Evolutionary conservation across 768 basidiomycete species (phyloP).

Genomic region (Suillus alpinus): DNA sequence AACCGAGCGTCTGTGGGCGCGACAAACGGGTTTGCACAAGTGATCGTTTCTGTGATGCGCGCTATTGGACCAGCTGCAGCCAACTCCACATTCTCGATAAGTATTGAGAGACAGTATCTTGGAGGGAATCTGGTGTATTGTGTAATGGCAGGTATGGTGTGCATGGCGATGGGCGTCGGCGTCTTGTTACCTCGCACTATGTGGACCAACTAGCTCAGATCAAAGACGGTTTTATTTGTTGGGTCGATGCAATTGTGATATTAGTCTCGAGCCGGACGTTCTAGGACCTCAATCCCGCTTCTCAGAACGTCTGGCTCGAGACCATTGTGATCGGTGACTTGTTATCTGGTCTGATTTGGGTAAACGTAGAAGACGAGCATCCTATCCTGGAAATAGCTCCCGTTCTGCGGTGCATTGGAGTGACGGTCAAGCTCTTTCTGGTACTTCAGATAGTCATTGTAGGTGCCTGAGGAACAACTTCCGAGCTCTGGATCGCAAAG

Average conservation of each 20-base stretch:
- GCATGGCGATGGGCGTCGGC: conserved; percentile 13
- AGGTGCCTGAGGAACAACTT: too few species aligned
- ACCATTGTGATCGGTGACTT: background rate
- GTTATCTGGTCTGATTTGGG: too few species aligned
- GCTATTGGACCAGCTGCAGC: conserved; percentile 25
- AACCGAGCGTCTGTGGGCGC: conserved; percentile 66
- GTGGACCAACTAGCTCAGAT: background rate
- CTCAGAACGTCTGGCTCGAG: background rate
- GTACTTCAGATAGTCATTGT: too few species aligned
- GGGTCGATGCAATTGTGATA: background rate
- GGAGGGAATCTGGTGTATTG: conserved; percentile 58
- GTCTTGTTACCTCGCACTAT: background rate
- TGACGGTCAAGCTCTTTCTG: too few species aligned
- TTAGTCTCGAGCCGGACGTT: background rate
- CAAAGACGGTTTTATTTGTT: background rate
- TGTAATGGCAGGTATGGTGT: conserved; percentile 30
- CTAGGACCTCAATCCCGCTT: background rate
- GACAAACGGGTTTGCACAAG: conserved; percentile 55
- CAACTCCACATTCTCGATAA: conserved; percentile 27
- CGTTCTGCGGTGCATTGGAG: too few species aligned
- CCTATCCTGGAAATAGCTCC: too few species aligned
- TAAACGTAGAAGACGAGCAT: too few species aligned
- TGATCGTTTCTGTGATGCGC: conserved; percentile 25
- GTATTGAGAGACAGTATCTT: conserved; percentile 31
- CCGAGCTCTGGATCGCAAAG: too few species aligned